Evolutionary conservation across 805 yeast genomes (phyloP).

Genomic region (Metschnikowia henanensis): DNA sequence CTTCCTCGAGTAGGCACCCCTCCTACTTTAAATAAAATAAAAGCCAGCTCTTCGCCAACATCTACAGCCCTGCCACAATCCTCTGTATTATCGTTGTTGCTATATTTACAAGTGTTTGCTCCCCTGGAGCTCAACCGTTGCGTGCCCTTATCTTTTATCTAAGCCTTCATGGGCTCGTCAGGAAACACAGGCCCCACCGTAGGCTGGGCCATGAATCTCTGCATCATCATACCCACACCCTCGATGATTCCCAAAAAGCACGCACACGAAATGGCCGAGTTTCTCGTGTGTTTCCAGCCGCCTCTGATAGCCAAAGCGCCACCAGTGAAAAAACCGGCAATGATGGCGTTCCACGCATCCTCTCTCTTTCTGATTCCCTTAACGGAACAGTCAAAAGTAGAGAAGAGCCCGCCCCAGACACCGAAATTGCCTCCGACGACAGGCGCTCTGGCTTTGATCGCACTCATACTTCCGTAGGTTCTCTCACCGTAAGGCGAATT

Average conservation of each 20-base stretch:
- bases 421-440: slow-evolving; percentile 99
- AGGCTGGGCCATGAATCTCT: slow-evolving; percentile 83
- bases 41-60: no score
- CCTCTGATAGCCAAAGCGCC: slow-evolving; percentile 98
- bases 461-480: slow-evolving; percentile 82
- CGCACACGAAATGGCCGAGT: slow-evolving; percentile 96
- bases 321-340: slow-evolving; percentile 98
- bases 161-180: slow-evolving; percentile 43
- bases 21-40: no score
- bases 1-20: no score
- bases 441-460: slow-evolving; percentile 95
- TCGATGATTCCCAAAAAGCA: slow-evolving; percentile 95
- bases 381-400: slow-evolving; percentile 93
- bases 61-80: not conserved
- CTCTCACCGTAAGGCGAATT: slow-evolving; percentile 98
- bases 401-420: slow-evolving; percentile 98
- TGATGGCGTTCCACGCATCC: slow-evolving; percentile 97
- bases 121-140: slow-evolving; percentile 8
- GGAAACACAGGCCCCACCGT: slow-evolving; percentile 46
- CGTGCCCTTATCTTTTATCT: slow-evolving; percentile 4
- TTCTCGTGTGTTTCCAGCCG: slow-evolving; percentile 96
- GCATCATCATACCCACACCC: slow-evolving; percentile 97
- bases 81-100: not conserved
- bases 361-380: slow-evolving; percentile 96
- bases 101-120: slow-evolving; percentile 3